Conservation (phyloP, 345 rosid genomes). For the Angophora floribunda region DNA sequence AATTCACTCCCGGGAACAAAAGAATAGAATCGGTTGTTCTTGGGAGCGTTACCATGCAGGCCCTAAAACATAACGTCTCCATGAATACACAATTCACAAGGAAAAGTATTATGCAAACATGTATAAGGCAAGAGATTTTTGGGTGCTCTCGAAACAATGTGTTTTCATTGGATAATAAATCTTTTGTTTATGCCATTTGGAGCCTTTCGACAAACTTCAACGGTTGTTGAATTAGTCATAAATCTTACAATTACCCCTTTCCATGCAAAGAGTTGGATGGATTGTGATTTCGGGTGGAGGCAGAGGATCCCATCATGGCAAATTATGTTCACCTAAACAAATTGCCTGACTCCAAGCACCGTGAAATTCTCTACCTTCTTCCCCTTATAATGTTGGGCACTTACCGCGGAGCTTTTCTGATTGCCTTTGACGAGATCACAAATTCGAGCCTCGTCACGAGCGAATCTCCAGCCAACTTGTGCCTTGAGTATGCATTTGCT, state of each 20-base stretch:
- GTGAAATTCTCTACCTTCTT: not conserved
- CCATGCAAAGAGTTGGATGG: not conserved
- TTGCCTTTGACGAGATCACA: not conserved
- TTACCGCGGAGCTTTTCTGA: too few species aligned
- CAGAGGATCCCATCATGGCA: not conserved
- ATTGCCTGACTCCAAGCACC: not conserved
- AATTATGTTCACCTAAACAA: not conserved
- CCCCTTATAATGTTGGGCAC: not conserved
- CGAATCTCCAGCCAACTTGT: not conserved
- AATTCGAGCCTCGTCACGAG: not conserved
- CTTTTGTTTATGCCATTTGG: not conserved
- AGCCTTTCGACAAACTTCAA: not conserved
- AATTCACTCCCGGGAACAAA: too few species aligned
- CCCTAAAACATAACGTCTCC: not conserved
- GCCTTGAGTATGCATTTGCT: not conserved
- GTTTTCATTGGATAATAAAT: not conserved
- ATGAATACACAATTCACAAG: not conserved
- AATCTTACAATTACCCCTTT: not conserved
- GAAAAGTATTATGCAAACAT: not conserved
- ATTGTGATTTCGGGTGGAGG: not conserved
- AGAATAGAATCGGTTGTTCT: too few species aligned
- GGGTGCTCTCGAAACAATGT: not conserved
- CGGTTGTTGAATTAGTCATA: not conserved
- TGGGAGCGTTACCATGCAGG: too few species aligned
- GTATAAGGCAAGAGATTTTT: not conserved